Conservation (phyloP, 83 land plant species). For the Larix sibirica region DNA sequence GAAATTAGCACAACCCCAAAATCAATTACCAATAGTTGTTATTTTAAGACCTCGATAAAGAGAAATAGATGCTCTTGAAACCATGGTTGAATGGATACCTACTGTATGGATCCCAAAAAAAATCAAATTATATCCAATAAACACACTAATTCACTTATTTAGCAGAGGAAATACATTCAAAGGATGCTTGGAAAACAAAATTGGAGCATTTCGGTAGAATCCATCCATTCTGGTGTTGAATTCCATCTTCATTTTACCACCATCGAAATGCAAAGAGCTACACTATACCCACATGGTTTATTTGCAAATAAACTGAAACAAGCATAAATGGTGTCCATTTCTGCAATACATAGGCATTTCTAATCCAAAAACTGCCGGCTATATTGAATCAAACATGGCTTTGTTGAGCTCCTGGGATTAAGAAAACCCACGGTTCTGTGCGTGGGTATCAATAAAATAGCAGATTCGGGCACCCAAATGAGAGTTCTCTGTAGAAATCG, state of each 20-base stretch:
- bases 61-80: not conserved
- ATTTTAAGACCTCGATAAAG: not conserved
- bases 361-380: not conserved
- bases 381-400: not conserved
- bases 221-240: too few relatives aligned
- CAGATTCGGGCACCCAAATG: conserved; percentile 8
- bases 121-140: too few relatives aligned
- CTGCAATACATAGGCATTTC: not conserved
- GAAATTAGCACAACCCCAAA: not conserved
- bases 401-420: not conserved
- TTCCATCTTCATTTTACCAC: too few relatives aligned
- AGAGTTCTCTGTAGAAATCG: not conserved
- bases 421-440: not conserved
- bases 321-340: not conserved
- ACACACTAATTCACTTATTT: too few relatives aligned
- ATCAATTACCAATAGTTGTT: not conserved
- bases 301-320: too few relatives aligned
- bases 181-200: not conserved
- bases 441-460: not conserved
- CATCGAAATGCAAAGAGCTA: too few relatives aligned
- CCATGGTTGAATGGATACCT: too few relatives aligned
- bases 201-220: not conserved
- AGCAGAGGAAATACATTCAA: too few relatives aligned
- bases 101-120: too few relatives aligned
- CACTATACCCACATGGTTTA: too few relatives aligned